Evolutionary conservation across 106 monocot genomes (phyloP).

Genomic region (Dendrobium nobile): DNA sequence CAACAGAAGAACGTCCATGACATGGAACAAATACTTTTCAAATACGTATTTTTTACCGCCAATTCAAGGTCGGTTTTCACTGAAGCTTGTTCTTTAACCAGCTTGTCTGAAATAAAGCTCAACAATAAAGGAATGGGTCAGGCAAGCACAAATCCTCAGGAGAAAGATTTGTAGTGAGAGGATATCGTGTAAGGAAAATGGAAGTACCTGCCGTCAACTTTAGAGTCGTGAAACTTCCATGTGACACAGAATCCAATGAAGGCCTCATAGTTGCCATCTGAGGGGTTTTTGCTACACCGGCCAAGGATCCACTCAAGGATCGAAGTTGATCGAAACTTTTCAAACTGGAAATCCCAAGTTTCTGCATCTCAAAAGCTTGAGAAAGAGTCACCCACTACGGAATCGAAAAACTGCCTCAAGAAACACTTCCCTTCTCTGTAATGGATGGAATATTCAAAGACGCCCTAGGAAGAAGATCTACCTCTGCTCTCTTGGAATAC

Average conservation of each 20-base stretch:
- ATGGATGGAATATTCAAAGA: neutral
- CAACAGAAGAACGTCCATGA: neutral
- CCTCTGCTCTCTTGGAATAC: neutral
- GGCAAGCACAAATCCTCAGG: neutral
- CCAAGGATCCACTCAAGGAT: constrained; percentile 35
- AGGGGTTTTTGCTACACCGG: constrained; percentile 16
- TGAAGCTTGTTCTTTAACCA: constrained; percentile 94
- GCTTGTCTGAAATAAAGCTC: constrained; percentile 67
- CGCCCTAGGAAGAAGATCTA: neutral
- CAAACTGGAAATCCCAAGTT: constrained; percentile 49
- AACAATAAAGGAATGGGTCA: constrained; percentile 14
- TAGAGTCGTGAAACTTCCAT: constrained; percentile 77
- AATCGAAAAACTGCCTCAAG: neutral
- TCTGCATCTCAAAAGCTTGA: constrained; percentile 47
- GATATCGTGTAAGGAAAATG: neutral
- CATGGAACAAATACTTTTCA: neutral
- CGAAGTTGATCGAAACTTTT: constrained; percentile 63
- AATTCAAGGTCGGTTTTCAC: constrained; percentile 94
- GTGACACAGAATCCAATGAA: constrained; percentile 44
- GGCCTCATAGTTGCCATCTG: constrained; percentile 20
- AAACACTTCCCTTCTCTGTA: neutral
- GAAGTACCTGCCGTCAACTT: constrained; percentile 82
- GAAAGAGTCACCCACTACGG: neutral
- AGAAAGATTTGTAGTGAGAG: neutral
- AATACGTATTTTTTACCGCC: constrained; percentile 43